Evolutionary conservation across 345 rosid species (phyloP).

Genomic region (Gossypium anomalum): DNA sequence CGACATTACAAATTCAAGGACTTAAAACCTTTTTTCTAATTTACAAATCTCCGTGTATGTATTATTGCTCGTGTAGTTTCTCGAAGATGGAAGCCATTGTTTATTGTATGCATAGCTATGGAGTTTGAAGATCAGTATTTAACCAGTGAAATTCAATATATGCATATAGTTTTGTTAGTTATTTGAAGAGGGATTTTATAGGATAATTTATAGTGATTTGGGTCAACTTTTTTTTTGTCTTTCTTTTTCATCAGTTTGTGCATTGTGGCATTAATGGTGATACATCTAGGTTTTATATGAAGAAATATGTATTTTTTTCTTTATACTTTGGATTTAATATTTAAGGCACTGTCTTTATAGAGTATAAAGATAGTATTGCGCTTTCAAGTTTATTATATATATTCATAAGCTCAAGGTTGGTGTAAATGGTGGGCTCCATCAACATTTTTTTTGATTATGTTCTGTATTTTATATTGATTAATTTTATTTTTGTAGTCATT

Average conservation of each 20-base stretch:
- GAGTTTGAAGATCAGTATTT: not conserved
- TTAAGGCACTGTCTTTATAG: not conserved
- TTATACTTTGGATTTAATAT: not conserved
- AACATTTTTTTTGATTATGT: too few species aligned
- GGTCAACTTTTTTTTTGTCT: not conserved
- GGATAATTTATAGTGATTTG: not conserved
- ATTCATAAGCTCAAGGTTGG: too few species aligned
- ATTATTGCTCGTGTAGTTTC: not conserved
- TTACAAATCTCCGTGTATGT: not conserved
- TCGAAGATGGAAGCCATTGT: not conserved
- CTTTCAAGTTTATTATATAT: too few species aligned
- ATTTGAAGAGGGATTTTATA: not conserved
- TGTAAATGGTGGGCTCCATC: too few species aligned
- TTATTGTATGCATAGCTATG: not conserved
- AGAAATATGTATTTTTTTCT: not conserved
- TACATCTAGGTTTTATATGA: not conserved
- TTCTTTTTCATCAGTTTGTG: not conserved
- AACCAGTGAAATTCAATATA: not conserved
- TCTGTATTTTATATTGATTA: too few species aligned
- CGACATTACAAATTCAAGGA: conserved; percentile 13
- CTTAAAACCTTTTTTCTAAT: not conserved
- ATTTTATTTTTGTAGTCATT: too few species aligned
- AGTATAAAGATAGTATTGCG: not conserved
- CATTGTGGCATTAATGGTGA: not conserved
- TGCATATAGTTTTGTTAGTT: not conserved